Evolutionary conservation across 345 rosid genomes (phyloP).

Genomic region (Acer yangbiense): DNA sequence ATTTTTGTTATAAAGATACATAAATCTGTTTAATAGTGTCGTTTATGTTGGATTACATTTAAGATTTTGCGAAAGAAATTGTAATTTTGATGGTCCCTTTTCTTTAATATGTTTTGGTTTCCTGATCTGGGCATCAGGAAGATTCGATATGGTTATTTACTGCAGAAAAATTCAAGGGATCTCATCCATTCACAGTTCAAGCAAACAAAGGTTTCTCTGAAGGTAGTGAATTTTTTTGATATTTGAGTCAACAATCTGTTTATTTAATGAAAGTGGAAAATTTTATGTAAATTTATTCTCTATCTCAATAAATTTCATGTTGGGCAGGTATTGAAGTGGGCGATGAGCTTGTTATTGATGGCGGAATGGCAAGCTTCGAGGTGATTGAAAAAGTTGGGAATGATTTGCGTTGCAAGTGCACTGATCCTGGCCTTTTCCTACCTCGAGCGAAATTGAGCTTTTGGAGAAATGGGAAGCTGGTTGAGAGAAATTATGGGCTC

Average conservation of each 20-base stretch:
- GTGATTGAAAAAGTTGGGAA: slow-evolving; percentile 61
- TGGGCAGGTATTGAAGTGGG: slow-evolving; percentile 61
- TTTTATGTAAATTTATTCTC: neutral
- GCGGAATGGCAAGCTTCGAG: slow-evolving; percentile 76
- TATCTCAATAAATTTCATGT: neutral
- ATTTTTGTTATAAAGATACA: no score
- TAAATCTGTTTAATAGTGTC: neutral
- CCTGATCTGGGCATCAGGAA: slow-evolving; percentile 40
- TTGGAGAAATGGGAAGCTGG: slow-evolving; percentile 68
- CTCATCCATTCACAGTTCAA: slow-evolving; percentile 58
- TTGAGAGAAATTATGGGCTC: slow-evolving; percentile 40
- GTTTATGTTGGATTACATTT: neutral
- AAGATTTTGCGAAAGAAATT: neutral
- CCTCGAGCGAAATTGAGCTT: slow-evolving; percentile 76
- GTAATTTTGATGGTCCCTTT: slow-evolving; percentile 1
- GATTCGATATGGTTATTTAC: slow-evolving; percentile 71
- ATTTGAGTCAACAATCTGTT: neutral
- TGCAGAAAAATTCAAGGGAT: slow-evolving; percentile 46
- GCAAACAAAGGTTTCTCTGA: slow-evolving; percentile 71
- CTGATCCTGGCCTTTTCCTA: slow-evolving; percentile 62
- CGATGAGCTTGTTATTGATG: slow-evolving; percentile 70
- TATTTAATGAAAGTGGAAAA: slow-evolving; percentile 5
- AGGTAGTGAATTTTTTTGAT: slow-evolving; percentile 34
- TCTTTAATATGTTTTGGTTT: neutral
- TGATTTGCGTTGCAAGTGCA: slow-evolving; percentile 65